phyloP scores from a whole-genome alignment of 441 rosid genomes.

The Dalechampia spathulata region DNA sequence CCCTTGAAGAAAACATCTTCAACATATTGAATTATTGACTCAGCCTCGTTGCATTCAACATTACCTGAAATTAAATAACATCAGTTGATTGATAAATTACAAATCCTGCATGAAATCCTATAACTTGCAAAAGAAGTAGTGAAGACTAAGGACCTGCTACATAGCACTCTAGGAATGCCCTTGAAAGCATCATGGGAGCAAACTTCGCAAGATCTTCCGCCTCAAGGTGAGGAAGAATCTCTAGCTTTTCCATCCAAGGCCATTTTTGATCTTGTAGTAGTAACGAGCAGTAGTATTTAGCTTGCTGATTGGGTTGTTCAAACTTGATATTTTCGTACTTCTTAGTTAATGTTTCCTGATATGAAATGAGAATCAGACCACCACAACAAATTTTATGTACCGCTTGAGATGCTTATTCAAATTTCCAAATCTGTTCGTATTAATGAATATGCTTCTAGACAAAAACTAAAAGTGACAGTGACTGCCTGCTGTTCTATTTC shows the following conservation, averaged over 20 bases:
- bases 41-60: slow-evolving; percentile 57
- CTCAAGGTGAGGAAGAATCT: slow-evolving; percentile 49
- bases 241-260: slow-evolving; percentile 71
- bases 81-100: slow-evolving; percentile 2
- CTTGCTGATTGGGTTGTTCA: slow-evolving; percentile 69
- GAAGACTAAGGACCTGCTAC: slow-evolving; percentile 48
- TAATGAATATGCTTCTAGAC: not conserved
- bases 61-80: slow-evolving; percentile 44
- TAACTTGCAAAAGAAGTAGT: not conserved
- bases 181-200: slow-evolving; percentile 61
- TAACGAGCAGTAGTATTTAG: slow-evolving; percentile 54
- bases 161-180: slow-evolving; percentile 73
- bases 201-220: slow-evolving; percentile 66
- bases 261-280: slow-evolving; percentile 47
- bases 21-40: slow-evolving; percentile 46
- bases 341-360: slow-evolving; percentile 59
- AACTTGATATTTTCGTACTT: slow-evolving; percentile 65
- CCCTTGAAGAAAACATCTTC: slow-evolving; percentile 59
- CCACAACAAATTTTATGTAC: not conserved
- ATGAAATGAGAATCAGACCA: not conserved
- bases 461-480: not conserved
- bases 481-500: not conserved
- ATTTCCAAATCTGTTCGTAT: not conserved
- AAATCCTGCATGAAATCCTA: not conserved
- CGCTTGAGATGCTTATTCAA: not conserved